Evolutionary conservation across 495 filamentous ascomycete species (phyloP), one percentile per base, ranked within the genome.

Genomic region (Neurospora sp.): DNA sequence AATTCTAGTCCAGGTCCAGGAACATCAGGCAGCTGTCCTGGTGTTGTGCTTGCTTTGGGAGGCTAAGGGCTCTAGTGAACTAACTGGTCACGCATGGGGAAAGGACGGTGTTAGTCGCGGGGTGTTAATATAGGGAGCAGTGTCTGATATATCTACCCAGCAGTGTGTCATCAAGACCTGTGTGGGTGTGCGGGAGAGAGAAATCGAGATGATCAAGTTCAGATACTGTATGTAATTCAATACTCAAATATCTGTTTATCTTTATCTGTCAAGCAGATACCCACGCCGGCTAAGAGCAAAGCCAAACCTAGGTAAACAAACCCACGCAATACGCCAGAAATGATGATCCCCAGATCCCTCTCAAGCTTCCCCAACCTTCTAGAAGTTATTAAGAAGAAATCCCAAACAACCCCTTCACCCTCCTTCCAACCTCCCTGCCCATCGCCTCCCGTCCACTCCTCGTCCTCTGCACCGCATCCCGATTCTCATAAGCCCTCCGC

Each of bases 401-500:
- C 71, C 85, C 82, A 71, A 86, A 75, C 73, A 81, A n/a, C 0
- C 70, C 75, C 76, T 78, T 87, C 1, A 88, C 79, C 71, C 93
- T 85, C 78, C 92, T 86, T 78, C 85, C 81, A 73, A 97, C 65
- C 82, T 98, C 94, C 18, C 45, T 78, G 73, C 86, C 83, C 88
- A 97, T 92, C 0, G 93, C 95, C 71, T 89, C 81, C 77, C 90
- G 86, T 12, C 92, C 93, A 69, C 91, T 90, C 79, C 83, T 87
- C 37, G 93, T 97, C 72, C 95, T 84, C 68, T 87, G 84, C 69
- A 95, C 91, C 20, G 96, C 93, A 78, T 97, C 94, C 76, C 88
- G 90, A 81, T 99, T 99, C 87, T 99, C 95, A 69, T 96, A 85
- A 40, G 94, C 95, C 53, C 95, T 84, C 53, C 95, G 84, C 16